A percentile compares a stretch with the other conserved stretches of the same genome.
Conservation (phyloP, 306 rosid species). For the Fagus sylvatica region DNA sequence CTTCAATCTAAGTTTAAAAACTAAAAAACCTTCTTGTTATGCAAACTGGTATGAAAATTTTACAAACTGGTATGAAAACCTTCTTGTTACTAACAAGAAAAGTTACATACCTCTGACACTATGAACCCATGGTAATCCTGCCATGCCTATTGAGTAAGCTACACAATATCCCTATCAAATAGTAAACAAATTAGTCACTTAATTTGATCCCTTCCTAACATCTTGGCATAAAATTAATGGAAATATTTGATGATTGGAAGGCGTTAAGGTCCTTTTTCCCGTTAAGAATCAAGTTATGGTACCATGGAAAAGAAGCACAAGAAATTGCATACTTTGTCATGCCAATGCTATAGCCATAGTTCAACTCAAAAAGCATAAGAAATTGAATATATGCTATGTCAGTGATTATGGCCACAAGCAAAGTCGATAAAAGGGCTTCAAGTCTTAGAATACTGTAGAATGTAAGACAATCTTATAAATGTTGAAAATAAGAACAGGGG, state of each 20-base stretch:
- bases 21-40: no score
- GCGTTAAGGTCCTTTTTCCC: background rate
- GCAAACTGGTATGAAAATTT: no score
- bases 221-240: background rate
- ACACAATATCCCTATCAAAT: constrained; percentile 52
- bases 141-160: constrained; percentile 78
- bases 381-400: background rate
- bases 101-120: constrained; percentile 74
- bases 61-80: no score
- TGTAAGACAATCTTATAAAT: background rate
- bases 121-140: constrained; percentile 90
- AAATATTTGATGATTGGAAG: background rate
- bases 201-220: background rate
- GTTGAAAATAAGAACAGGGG: no score
- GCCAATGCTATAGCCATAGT: no score
- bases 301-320: no score
- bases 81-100: no score
- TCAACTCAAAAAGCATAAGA: background rate
- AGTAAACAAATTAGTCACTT: constrained; percentile 4
- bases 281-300: background rate
- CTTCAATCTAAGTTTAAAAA: no score
- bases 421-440: background rate
- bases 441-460: background rate
- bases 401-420: background rate
- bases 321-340: no score